Evolutionary conservation across 306 rosid species (phyloP).

Genomic region (Luffa acutangula): DNA sequence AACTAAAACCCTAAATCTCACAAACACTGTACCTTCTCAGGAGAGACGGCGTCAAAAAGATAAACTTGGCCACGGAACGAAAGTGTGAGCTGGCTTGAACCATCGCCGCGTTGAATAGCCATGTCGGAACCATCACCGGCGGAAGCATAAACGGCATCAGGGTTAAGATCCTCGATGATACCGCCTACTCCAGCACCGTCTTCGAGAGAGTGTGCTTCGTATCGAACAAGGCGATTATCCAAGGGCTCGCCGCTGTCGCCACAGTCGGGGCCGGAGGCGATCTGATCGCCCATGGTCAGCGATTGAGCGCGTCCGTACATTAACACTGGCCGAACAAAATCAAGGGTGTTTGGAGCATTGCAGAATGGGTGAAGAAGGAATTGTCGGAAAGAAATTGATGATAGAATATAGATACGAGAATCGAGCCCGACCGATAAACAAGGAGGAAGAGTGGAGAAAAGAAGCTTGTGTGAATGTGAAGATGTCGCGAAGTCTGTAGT

Average conservation of each 20-base stretch:
- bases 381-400: neutral
- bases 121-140: slow-evolving; percentile 34
- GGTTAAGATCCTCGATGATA: slow-evolving; percentile 35
- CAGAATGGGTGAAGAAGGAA: slow-evolving; percentile 16
- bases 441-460: neutral
- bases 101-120: slow-evolving; percentile 37
- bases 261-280: slow-evolving; percentile 31
- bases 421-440: neutral
- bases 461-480: neutral
- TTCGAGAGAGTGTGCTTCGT: slow-evolving; percentile 45
- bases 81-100: slow-evolving; percentile 76
- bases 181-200: slow-evolving; percentile 31
- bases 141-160: slow-evolving; percentile 35
- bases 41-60: slow-evolving; percentile 78
- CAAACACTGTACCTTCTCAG: slow-evolving; percentile 47
- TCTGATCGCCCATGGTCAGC: slow-evolving; percentile 44
- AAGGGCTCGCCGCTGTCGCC: slow-evolving; percentile 33
- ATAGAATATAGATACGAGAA: neutral
- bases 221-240: slow-evolving; percentile 46
- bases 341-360: slow-evolving; percentile 34
- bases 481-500: neutral
- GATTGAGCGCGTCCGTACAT: slow-evolving; percentile 59
- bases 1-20: slow-evolving; percentile 9
- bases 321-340: slow-evolving; percentile 18
- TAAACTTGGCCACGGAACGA: slow-evolving; percentile 91